phyloP scores from a whole-genome alignment of 2,329 filamentous ascomycete species.

The Sporothrix globosa region DNA sequence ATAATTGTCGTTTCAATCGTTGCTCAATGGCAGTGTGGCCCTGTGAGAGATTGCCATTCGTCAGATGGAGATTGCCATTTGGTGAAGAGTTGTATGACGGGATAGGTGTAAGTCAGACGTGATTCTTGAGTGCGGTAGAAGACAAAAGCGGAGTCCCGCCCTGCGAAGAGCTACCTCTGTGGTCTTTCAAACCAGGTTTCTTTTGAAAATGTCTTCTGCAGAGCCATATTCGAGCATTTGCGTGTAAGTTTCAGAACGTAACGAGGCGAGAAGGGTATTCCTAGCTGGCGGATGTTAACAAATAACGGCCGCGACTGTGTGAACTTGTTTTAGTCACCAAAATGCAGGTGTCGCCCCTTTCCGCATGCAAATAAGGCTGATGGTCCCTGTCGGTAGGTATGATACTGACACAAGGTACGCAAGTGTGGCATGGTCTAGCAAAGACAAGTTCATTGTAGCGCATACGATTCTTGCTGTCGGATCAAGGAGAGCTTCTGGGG shows the following conservation, averaged over 20 bases:
- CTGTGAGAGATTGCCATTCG: conserved; percentile 10
- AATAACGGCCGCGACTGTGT: neutral
- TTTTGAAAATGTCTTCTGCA: neutral
- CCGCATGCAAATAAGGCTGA: conserved; percentile 21
- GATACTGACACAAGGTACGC: neutral
- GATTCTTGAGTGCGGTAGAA: neutral
- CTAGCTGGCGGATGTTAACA: neutral
- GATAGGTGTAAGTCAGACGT: neutral
- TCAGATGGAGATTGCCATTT: neutral
- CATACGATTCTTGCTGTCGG: neutral
- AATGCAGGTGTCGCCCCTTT: neutral
- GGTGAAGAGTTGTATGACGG: neutral
- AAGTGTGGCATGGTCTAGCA: neutral
- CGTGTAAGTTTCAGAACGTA: neutral
- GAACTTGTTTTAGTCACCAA: neutral
- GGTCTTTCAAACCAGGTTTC: neutral
- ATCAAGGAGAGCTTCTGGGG: neutral
- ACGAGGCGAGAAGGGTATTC: neutral
- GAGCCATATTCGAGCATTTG: no score
- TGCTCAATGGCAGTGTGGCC: neutral
- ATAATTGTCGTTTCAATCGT: neutral
- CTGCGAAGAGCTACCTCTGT: no score
- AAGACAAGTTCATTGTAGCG: neutral
- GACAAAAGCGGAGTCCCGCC: neutral
- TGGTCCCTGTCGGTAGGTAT: neutral